Evolutionary conservation across 495 filamentous ascomycete species (phyloP), one percentile per base, ranked within the genome.

Genomic region (Saxophila tyrrhenica): DNA sequence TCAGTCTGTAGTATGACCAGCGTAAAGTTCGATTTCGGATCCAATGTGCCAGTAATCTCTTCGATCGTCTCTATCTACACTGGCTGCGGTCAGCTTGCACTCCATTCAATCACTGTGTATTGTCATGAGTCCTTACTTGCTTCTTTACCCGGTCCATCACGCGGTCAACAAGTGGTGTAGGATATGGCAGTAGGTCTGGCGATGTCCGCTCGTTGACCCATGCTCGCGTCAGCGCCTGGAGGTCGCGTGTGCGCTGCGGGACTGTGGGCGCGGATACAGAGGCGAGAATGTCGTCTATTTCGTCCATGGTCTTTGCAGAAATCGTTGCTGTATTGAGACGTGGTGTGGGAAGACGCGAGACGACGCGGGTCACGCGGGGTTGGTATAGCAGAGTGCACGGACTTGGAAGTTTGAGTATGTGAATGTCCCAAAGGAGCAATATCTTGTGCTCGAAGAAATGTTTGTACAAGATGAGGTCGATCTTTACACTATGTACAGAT

Each of bases 1-100:
- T 98, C 92, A 23, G 94, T 97, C 73, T 98, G 92, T 52, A 96
- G 81, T 57, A 98, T 84, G 45, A 96, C 94, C 60, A 97, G 83
- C 58, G 77, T 79, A 66, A 98, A 94, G 68, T 94, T 95, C 52
- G 86, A 81, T 62, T 83, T 89, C 11, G 89, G 83, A 62, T 92
- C 88, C 75, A 89, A 77, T 60, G 83, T 79, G 54, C 80, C 85
- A 21, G 66, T 74, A 59, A 69, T 69, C 20, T 68, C 66, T 64
- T 72, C 66, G 29, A 75, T 66, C 3, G 48, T 50, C n/a, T 35
- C 48, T 50, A 50, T 50, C 48, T 48, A 48, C 55, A 49, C 46
- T 25, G n/a, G n/a, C 24, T 69, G 70, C 55, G 67, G 59, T 53
- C 70, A 72, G 17, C 71, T 69, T 25, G 20, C 7, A 3, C 25